Base-by-base conservation (phyloP, 345 rosid species). In the Ricinus communis region DNA sequence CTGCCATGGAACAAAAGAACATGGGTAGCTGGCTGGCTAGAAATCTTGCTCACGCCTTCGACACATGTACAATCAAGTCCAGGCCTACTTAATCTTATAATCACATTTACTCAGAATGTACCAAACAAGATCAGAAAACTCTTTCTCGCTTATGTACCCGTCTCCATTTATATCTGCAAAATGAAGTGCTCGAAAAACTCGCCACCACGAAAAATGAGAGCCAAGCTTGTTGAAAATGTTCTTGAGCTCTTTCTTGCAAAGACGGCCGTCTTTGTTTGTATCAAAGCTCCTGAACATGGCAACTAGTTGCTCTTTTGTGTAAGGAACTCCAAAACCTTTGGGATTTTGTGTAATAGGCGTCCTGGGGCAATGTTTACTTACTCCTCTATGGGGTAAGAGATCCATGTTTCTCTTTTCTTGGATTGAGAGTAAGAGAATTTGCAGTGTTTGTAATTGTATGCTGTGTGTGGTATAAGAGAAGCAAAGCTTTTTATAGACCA, bases 201-300 rank as follows among this genome's bases (percentile, higher is more conserved):
- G 31, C 52, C 36, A 45, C 16, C 68, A 8, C 1, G 55, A 8
- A 19, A 64, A 47, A 43, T 9, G 52, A 1, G 68, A 47, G 8
- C 54, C 68, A 19, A 64, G 19, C n/a, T 46, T 45, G 1, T 25
- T 18, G 54, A 64, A 64, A 0, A n/a, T 0, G 19, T 46, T 18
- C 54, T 47, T 64, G 33, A 64, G 68, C 54, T 64, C 68, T 16
- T 64, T 3, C 40, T 28, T 27, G 68, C 40, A 28, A 46, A 64
- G 68, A 13, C 33, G 53, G 21, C 68, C 54, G 14, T 64, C 68
- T 12, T 18, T 0, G 22, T 65, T 18, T 1, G 25, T 45, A 55
- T 65, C 68, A 18, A 21, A 47, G 24, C n/a, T 24, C 36, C 0
- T 65, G 1, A 65, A 18, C 53, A 46, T 5, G 0, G 27, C 21